phyloP scores from a whole-genome alignment of 1,284 basidiomycete genomes.

The Athelia sp. region DNA sequence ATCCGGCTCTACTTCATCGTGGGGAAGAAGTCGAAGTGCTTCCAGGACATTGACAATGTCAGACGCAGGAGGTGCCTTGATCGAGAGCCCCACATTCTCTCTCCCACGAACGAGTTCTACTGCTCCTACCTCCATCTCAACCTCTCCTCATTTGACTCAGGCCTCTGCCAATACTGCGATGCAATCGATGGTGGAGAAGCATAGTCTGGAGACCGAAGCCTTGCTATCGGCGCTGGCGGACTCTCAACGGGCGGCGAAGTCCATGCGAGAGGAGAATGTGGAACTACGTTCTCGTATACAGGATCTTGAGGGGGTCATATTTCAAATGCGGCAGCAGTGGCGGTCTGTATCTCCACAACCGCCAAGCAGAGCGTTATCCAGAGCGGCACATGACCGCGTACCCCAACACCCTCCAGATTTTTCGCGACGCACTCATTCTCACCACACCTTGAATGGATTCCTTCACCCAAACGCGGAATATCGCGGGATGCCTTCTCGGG shows the following conservation, averaged over 20 bases:
- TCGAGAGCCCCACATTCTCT: conserved; percentile 45
- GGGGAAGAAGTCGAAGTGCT: conserved; percentile 34
- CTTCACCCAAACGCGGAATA: not conserved
- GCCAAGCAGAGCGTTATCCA: not conserved
- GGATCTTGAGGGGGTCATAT: conserved; percentile 38
- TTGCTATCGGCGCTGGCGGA: conserved; percentile 66
- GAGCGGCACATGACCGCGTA: not conserved
- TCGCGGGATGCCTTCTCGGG: not conserved
- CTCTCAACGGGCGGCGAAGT: conserved; percentile 57
- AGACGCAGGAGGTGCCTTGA: conserved; percentile 18
- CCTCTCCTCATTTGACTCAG: not conserved
- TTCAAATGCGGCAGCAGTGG: conserved; percentile 20
- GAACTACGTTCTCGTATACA: conserved; percentile 51
- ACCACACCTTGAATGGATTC: not conserved
- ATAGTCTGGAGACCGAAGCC: conserved; percentile 61
- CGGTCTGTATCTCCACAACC: not conserved
- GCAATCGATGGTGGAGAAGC: conserved; percentile 54
- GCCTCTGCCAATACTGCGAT: conserved; percentile 25
- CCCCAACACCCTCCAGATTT: not conserved
- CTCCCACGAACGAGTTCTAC: conserved; percentile 44
- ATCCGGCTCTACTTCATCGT: conserved; percentile 32
- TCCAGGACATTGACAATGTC: conserved; percentile 30
- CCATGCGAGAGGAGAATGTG: conserved; percentile 65
- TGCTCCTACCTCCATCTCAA: conserved; percentile 37
- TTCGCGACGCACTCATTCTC: not conserved